Evolutionary conservation across 2,329 filamentous ascomycete species (phyloP), one percentile per base, ranked within the genome.

Genomic region (Dactylonectria macrodidyma): DNA sequence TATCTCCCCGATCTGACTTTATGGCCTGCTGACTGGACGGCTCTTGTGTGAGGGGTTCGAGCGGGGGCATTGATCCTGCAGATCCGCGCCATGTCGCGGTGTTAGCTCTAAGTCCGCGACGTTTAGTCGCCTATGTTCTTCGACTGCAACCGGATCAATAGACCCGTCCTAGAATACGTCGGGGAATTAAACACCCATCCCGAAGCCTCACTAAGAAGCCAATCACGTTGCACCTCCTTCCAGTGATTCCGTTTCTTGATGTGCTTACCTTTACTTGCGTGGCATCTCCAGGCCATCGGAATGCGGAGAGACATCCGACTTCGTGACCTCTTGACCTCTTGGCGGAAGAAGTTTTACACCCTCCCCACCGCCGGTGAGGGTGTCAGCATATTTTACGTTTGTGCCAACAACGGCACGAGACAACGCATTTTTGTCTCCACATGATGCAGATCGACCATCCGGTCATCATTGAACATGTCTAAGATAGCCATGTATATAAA

Each of bases 1-100:
- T 26, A 57, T 57, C 54, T 57, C 54, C 54, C 4, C 54, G 54
- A 57, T 44, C 5, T 26, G 54, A 44, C 54, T 57, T 57, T 57
- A 57, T 44, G 33, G 51, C 30, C 51, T 36, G 51, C 51, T 55
- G 51, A 51, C 48, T 30, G 34, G 52, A n/a, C 33, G 52, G 30
- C 14, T 56, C 33, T 41, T 22, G 54, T 36, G 34, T 44, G 54
- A 57, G 54, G 54, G 54, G 36, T 36, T 56, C 46, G 36, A 46
- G 54, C 54, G 34, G 33, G 54, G 54, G 36, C 36, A 44, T 46
- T 24, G 16, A 16, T 38, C 30, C 34, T 41, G 9, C 38, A 5
- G 10, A 14, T 44, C 9, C 38, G 33, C 10, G 24, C 51, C 30
- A 34, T 22, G 24, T 55, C 51, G 51, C 33, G 51, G 51, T 55